Conservation (phyloP, 768 basidiomycete species). For the Lentinula lateritia region DNA sequence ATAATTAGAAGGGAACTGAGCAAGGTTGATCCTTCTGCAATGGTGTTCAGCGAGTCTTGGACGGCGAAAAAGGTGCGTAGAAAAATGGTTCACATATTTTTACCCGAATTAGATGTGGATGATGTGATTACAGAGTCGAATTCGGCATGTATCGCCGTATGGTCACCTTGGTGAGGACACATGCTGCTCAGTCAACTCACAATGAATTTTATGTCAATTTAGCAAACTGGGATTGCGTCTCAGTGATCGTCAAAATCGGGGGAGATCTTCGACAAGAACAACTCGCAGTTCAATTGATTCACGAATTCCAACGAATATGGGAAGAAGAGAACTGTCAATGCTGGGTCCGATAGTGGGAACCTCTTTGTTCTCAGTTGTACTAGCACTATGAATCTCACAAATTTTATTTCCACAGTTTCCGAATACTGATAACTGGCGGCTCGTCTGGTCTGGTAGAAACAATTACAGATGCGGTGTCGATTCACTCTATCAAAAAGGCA, state of each 20-base stretch:
- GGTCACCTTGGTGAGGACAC: constrained; percentile 75
- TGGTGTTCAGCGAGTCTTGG: constrained; percentile 96
- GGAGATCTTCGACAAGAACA: constrained; percentile 97
- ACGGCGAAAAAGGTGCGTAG: constrained; percentile 74
- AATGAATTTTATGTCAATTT: constrained; percentile 2
- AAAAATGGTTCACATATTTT: no score
- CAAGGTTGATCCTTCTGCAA: constrained; percentile 92
- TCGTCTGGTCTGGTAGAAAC: constrained; percentile 95
- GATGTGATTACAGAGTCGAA: constrained; percentile 55
- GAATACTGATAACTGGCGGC: constrained; percentile 91
- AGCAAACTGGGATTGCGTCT: constrained; percentile 87
- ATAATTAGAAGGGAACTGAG: constrained; percentile 92
- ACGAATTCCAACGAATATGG: constrained; percentile 92
- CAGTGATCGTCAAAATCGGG: constrained; percentile 98
- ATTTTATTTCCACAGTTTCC: constrained; percentile 57
- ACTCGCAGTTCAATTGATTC: constrained; percentile 91
- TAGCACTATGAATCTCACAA: neutral
- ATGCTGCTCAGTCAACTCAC: neutral
- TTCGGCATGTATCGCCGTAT: constrained; percentile 91
- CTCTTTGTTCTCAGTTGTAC: neutral
- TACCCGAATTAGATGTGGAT: neutral
- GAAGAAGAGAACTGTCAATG: constrained; percentile 87
- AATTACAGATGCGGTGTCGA: constrained; percentile 96
- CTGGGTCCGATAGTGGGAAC: constrained; percentile 85
- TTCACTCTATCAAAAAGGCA: constrained; percentile 99